Evolutionary conservation across 177 flowering plant species (phyloP).

Genomic region (Viscum album): DNA sequence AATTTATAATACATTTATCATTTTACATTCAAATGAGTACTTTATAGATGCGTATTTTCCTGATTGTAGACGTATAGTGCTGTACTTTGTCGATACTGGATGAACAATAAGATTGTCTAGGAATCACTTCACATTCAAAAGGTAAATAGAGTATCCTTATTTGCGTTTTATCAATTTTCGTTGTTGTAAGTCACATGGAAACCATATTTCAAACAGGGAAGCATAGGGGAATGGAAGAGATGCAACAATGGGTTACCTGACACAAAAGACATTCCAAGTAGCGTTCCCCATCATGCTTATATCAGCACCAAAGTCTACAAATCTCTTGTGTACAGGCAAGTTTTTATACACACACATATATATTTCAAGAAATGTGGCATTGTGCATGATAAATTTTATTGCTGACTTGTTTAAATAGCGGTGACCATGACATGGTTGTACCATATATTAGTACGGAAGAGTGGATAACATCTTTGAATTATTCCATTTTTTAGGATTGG

Average conservation of each 20-base stretch:
- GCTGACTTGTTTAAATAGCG: neutral
- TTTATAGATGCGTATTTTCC: neutral
- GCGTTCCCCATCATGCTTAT: neutral
- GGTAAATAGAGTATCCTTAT: neutral
- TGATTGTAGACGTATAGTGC: neutral
- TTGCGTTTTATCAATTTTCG: no score
- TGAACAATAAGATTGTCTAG: neutral
- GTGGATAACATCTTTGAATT: conserved; percentile 27
- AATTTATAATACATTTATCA: no score
- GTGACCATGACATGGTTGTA: conserved; percentile 14
- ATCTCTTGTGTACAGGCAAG: neutral
- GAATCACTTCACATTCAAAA: neutral
- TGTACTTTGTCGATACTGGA: neutral
- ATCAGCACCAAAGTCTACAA: neutral
- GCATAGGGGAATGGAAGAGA: neutral
- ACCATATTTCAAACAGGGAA: neutral
- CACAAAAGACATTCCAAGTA: neutral
- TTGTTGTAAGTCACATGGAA: no score
- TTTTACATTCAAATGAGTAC: no score
- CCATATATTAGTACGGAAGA: conserved; percentile 24
- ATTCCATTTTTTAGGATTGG: conserved; percentile 27
- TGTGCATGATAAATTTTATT: no score
- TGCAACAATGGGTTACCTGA: neutral
- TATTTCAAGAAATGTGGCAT: no score
- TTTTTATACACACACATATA: neutral